phyloP scores from a whole-genome alignment of 2,329 filamentous ascomycete genomes.

The Pseudodiploospora longispora region DNA sequence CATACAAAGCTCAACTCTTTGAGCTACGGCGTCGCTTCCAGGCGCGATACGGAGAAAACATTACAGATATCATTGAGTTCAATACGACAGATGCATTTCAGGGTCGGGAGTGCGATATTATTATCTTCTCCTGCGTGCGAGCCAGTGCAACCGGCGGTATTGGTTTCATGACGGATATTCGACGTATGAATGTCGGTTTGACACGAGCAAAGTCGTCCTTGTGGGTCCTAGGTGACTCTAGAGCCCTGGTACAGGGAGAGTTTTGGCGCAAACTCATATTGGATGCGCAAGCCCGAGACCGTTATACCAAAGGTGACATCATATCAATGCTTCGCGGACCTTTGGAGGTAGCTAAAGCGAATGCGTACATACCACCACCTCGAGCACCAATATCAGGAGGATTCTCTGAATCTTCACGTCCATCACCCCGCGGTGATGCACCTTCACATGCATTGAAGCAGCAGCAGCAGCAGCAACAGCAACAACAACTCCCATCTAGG shows the following conservation, averaged over 20 bases:
- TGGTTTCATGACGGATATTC: constrained; percentile 95
- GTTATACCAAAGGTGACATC: constrained; percentile 65
- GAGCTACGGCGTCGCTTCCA: constrained; percentile 71
- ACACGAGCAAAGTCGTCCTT: constrained; percentile 94
- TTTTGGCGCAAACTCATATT: constrained; percentile 85
- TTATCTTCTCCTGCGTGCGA: constrained; percentile 97
- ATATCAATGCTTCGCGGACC: constrained; percentile 40
- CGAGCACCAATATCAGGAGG: no score
- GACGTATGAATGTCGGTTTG: constrained; percentile 98
- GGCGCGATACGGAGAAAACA: constrained; percentile 61
- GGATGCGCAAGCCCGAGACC: constrained; percentile 65
- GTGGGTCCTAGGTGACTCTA: constrained; percentile 91
- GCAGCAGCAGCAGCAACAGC: no score
- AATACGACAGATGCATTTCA: constrained; percentile 99
- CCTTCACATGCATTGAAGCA: no score
- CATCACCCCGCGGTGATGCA: no score
- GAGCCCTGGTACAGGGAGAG: constrained; percentile 75
- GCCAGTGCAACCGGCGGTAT: constrained; percentile 89
- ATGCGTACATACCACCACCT: constrained; percentile 9
- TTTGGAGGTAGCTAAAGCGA: constrained; percentile 26
- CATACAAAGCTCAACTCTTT: constrained; percentile 87
- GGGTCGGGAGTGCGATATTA: constrained; percentile 91
- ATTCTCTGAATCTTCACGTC: no score
- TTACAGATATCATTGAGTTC: constrained; percentile 81
- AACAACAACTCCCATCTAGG: no score